Evolutionary conservation across 768 basidiomycete species (phyloP), one percentile per base, ranked within the genome.

Genomic region (Suillus decipiens): DNA sequence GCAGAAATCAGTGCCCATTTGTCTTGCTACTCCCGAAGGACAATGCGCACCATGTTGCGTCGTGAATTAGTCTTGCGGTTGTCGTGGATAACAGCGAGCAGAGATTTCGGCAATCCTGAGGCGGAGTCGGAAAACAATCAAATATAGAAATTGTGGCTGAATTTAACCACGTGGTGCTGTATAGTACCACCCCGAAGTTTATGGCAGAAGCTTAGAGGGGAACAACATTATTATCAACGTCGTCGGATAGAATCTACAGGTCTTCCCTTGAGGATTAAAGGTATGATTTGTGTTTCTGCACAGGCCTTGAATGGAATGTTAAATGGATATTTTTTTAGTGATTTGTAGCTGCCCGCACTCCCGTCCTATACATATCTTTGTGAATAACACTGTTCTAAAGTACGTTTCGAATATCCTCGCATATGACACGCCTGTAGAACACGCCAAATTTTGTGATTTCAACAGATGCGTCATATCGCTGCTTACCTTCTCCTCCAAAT

Each of bases 401-500:
- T 86, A 67, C 60, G 79, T 69, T 14, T 24, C 19, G 28, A 28
- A 31, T 61, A 41, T 36, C 63, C 5, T 43, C 15, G 24, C 24
- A 39, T 19, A 60, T 9, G 24, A 28, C 28, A 63, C 53, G 5
- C 31, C 31, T 60, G 10, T 59, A 54, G 41, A 24, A 58, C 34
- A 45, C 42, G 7, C 48, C 45, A 53, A 61, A 47, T 48, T 37
- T 7, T 39, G 61, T 51, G 62, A 48, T 12, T 59, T 47, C 19
- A 12, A 36, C 69, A 92, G 90, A 95, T 95, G 93, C 92, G 92
- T 79, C 81, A 95, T 75, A 82, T 98, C 78, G 96, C 95, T 81
- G 93, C 95, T 69, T 99, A 97, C 84, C 88, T 99, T 64, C 94
- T 99, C 76, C 95, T 98, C 81, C 90, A 92, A 78, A 85, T 88